Conservation (phyloP, 805 yeast species). For the Wickerhamiella brachini region DNA sequence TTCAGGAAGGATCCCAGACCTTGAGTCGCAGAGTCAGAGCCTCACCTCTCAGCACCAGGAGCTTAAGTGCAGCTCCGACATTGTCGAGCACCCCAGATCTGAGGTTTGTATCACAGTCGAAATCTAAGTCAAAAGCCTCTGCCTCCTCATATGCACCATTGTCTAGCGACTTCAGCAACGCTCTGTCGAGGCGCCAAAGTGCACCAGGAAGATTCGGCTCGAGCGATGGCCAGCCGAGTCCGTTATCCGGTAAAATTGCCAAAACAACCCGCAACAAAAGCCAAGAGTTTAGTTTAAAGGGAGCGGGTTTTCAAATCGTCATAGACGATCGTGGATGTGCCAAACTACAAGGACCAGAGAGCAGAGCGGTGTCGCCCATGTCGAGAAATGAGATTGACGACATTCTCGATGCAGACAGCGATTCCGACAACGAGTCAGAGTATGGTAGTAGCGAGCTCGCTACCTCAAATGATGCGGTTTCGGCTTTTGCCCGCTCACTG, state of each 20-base stretch:
- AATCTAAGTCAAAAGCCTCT: neutral
- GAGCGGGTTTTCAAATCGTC: neutral
- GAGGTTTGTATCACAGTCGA: too few relatives aligned
- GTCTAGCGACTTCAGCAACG: neutral
- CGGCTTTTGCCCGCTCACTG: constrained; percentile 16
- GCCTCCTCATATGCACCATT: neutral
- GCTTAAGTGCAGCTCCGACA: neutral
- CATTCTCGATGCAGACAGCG: constrained; percentile 1
- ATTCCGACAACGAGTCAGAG: constrained; percentile 7
- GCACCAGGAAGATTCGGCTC: neutral
- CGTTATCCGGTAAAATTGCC: neutral
- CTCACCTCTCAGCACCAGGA: neutral
- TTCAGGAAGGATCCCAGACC: neutral
- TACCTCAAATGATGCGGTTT: constrained; percentile 13
- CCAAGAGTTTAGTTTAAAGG: neutral
- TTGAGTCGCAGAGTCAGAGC: neutral
- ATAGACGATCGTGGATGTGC: neutral
- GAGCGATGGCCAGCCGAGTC: neutral
- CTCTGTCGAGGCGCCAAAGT: neutral
- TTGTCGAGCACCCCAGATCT: neutral
- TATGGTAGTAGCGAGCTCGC: neutral
- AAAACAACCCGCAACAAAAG: neutral
- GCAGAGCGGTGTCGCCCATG: neutral
- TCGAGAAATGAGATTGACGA: neutral
- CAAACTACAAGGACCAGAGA: neutral